These are phyloP conservation scores for Wickerhamomyces sp. DNA, from an alignment of 1,139 yeast species.

Conservation along the genomic window DNA sequence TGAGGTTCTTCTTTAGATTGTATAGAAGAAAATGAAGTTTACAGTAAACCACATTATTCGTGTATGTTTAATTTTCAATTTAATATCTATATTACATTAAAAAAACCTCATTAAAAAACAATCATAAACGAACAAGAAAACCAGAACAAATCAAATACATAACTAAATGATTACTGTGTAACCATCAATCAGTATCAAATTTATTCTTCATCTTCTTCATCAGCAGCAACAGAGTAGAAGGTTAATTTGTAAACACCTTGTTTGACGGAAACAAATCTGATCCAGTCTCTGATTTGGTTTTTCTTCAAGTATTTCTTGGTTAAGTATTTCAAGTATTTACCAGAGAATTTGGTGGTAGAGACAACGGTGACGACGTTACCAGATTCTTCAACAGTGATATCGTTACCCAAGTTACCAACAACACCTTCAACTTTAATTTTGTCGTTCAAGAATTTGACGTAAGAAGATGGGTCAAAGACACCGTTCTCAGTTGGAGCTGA, in stretches of 20 bases:
- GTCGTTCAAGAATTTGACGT: constrained; percentile 97
- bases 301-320: constrained; percentile 99
- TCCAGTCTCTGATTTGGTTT: constrained; percentile 99
- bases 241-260: constrained; percentile 97
- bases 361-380: constrained; percentile 81
- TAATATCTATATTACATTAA: constrained; percentile 16
- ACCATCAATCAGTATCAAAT: constrained; percentile 20
- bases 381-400: constrained; percentile 83
- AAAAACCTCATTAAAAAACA: constrained; percentile 7
- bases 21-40: constrained; percentile 43
- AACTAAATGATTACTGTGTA: constrained; percentile 7
- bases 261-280: constrained; percentile 96
- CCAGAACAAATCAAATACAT: constrained; percentile 2
- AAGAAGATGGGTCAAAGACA: constrained; percentile 95
- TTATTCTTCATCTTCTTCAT: constrained; percentile 90
- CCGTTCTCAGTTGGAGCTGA: constrained; percentile 97
- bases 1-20: constrained; percentile 79
- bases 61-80: not conserved
- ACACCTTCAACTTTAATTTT: constrained; percentile 98
- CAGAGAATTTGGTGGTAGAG: constrained; percentile 94
- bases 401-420: constrained; percentile 96
- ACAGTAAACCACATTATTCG: not conserved
- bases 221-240: constrained; percentile 99
- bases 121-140: constrained; percentile 12
- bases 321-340: constrained; percentile 99